Conservation (phyloP, 1,284 basidiomycete genomes). For the Ceratobasidium sp. region DNA sequence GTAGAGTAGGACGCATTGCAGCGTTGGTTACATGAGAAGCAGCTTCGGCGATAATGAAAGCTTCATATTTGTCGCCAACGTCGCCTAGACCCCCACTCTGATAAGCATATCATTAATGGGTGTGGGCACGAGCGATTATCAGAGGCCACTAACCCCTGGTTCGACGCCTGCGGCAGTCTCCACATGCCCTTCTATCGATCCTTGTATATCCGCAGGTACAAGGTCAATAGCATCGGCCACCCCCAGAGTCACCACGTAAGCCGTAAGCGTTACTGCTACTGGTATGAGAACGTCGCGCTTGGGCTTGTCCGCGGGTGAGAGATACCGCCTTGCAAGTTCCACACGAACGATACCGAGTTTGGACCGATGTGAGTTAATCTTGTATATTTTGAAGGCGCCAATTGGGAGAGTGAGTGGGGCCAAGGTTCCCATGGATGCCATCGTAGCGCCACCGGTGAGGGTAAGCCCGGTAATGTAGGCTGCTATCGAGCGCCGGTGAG, state of each 20-base stretch:
- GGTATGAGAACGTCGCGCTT: slow-evolving; percentile 16
- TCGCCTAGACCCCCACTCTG: background rate
- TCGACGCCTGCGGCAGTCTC: background rate
- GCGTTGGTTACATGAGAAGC: background rate
- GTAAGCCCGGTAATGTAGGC: slow-evolving; percentile 13
- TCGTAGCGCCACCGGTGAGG: slow-evolving; percentile 31
- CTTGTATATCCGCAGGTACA: slow-evolving; percentile 12
- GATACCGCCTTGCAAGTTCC: slow-evolving; percentile 9
- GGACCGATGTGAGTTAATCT: slow-evolving; percentile 18
- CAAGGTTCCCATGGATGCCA: background rate
- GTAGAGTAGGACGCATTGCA: background rate
- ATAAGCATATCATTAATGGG: too few relatives aligned
- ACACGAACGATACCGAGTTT: slow-evolving; percentile 13
- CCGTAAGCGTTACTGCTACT: background rate
- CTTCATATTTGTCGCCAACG: background rate
- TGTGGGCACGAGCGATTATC: too few relatives aligned
- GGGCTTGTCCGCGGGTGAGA: slow-evolving; percentile 11
- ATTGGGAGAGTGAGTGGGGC: slow-evolving; percentile 12
- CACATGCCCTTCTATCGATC: background rate
- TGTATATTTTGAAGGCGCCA: slow-evolving; percentile 23
- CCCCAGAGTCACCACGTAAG: slow-evolving; percentile 6
- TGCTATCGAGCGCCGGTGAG: slow-evolving; percentile 12
- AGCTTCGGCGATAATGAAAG: slow-evolving; percentile 10
- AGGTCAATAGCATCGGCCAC: slow-evolving; percentile 17
- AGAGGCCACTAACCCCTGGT: slow-evolving; percentile 4